Evolutionary conservation across 148 eudicot genomes (phyloP).

Genomic region (Fagopyrum tataricum): DNA sequence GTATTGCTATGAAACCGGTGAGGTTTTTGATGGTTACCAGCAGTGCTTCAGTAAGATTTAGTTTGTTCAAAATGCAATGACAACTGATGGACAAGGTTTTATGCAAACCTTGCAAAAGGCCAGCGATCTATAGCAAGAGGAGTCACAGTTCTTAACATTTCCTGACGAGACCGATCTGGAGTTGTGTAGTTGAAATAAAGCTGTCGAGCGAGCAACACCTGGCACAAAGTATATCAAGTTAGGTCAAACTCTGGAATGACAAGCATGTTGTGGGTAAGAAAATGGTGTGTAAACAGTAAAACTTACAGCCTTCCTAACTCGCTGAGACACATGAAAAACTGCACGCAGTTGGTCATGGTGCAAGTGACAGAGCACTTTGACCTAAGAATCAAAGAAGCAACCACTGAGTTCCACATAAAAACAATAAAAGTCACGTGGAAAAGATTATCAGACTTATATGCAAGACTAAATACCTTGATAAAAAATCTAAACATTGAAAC

Average conservation of each 20-base stretch:
- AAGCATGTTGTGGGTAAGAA: neutral
- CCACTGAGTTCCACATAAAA: neutral
- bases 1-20: neutral
- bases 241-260: neutral
- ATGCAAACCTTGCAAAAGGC: slow-evolving; percentile 68
- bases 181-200: slow-evolving; percentile 85
- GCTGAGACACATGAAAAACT: slow-evolving; percentile 85
- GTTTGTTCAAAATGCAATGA: neutral
- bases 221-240: neutral
- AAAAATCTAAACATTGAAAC: neutral
- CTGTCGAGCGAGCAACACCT: slow-evolving; percentile 78
- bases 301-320: slow-evolving; percentile 83
- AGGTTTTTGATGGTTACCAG: neutral
- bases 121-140: slow-evolving; percentile 79
- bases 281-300: neutral
- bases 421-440: neutral
- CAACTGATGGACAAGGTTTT: neutral
- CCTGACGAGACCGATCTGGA: slow-evolving; percentile 87
- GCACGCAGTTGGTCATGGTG: slow-evolving; percentile 93
- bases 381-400: slow-evolving; percentile 32
- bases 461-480: neutral
- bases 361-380: slow-evolving; percentile 80
- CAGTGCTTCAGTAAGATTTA: neutral
- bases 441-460: neutral
- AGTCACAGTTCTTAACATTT: slow-evolving; percentile 63